phyloP scores from a whole-genome alignment of 768 basidiomycete genomes.

The Leccinum uliginosum region DNA sequence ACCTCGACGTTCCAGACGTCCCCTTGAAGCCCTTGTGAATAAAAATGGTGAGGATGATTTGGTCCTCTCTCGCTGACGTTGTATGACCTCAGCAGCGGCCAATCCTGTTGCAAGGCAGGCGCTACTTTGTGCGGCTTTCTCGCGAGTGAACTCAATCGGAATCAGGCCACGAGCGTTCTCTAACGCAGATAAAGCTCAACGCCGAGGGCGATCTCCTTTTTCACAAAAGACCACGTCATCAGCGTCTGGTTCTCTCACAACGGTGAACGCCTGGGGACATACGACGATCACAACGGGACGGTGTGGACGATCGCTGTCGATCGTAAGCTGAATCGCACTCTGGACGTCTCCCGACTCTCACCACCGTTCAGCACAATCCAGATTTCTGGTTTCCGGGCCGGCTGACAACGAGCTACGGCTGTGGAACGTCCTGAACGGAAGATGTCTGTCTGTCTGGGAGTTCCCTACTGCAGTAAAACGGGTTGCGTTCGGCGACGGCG shows the following conservation, averaged over 20 bases:
- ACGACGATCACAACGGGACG: constrained; percentile 91
- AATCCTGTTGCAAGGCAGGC: constrained; percentile 63
- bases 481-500: constrained; percentile 86
- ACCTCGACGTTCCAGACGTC: not conserved
- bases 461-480: constrained; percentile 98
- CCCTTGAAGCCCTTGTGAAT: not conserved
- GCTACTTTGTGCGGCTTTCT: not conserved
- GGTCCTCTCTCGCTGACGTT: not conserved
- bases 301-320: constrained; percentile 98
- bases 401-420: constrained; percentile 92
- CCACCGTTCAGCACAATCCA: constrained; percentile 62
- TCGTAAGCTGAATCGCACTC: constrained; percentile 51
- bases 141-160: constrained; percentile 13
- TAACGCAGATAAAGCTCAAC: constrained; percentile 98
- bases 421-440: constrained; percentile 86
- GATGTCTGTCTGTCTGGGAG: constrained; percentile 94
- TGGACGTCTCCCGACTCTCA: not conserved
- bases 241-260: constrained; percentile 98
- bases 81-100: constrained; percentile 46
- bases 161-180: constrained; percentile 90
- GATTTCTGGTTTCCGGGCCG: constrained; percentile 83
- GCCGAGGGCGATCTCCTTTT: constrained; percentile 93
- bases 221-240: constrained; percentile 89
- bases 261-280: constrained; percentile 95
- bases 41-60: constrained; percentile 14